A percentile compares a stretch with the other conserved stretches of the same genome.
Conservation (phyloP, 1,139 yeast species). For the Groenewaldozyma sp. region DNA sequence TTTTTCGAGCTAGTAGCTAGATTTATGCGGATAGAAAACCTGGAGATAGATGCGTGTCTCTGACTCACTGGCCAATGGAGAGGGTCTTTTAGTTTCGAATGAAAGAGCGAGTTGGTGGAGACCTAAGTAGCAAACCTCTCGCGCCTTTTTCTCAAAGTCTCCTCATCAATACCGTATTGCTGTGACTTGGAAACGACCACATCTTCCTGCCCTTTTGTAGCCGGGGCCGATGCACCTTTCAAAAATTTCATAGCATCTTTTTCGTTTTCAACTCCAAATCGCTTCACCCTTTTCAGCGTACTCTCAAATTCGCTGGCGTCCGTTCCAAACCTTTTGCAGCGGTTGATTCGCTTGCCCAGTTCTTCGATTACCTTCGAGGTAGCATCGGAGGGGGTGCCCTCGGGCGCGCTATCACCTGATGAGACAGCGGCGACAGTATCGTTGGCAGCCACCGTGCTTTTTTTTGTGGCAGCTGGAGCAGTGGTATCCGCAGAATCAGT, state of each 20-base stretch:
- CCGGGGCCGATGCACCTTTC: too few relatives aligned
- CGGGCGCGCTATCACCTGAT: too few relatives aligned
- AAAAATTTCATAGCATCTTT: neutral
- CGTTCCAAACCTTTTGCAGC: slow-evolving; percentile 73
- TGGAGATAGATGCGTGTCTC: too few relatives aligned
- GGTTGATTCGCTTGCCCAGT: slow-evolving; percentile 53
- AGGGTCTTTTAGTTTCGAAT: too few relatives aligned
- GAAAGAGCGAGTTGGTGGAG: too few relatives aligned
- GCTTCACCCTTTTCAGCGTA: slow-evolving; percentile 49
- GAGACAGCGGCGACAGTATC: slow-evolving; percentile 11
- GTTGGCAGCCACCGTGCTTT: slow-evolving; percentile 9
- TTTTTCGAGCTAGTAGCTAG: too few relatives aligned
- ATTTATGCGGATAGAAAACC: too few relatives aligned
- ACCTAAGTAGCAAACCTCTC: too few relatives aligned
- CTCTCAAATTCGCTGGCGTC: slow-evolving; percentile 46
- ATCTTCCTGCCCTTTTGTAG: neutral
- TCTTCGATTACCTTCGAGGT: slow-evolving; percentile 47
- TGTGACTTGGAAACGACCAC: neutral
- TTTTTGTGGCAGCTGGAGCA: slow-evolving; percentile 13
- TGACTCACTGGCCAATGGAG: too few relatives aligned
- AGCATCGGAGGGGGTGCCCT: slow-evolving; percentile 2
- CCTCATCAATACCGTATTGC: slow-evolving; percentile 5
- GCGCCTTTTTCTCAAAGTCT: slow-evolving; percentile 4
- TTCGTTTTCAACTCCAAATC: slow-evolving; percentile 55
- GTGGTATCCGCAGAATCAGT: slow-evolving; percentile 15